phyloP scores from a whole-genome alignment of 2,329 filamentous ascomycete genomes.

The Hymenoscyphus repandus region DNA sequence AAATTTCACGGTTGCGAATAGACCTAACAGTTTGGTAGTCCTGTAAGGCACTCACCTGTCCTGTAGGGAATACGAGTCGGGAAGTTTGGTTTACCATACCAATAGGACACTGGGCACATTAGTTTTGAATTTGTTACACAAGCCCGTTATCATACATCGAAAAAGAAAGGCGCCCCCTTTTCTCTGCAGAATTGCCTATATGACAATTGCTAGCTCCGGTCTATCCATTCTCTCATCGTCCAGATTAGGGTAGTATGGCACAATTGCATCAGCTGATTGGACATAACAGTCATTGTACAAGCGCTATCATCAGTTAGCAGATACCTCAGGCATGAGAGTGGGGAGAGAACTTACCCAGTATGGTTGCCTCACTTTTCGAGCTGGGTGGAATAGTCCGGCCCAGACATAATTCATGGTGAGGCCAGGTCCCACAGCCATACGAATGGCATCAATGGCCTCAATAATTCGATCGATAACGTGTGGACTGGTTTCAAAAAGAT shows the following conservation, averaged over 20 bases:
- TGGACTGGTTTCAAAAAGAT: constrained; percentile 94
- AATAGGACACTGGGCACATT: neutral
- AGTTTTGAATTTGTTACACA: constrained; percentile 4
- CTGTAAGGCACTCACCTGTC: too few relatives aligned
- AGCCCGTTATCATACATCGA: constrained; percentile 7
- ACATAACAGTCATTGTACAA: constrained; percentile 98
- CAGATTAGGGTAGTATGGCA: constrained; percentile 89
- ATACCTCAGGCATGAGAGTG: neutral
- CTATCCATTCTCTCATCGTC: constrained; percentile 75
- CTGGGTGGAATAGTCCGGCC: constrained; percentile 95
- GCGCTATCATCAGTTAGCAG: constrained; percentile 35
- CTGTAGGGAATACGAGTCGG: too few relatives aligned
- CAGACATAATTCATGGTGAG: constrained; percentile 97
- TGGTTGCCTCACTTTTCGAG: constrained; percentile 85
- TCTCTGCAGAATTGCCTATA: constrained; percentile 42
- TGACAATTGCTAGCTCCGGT: constrained; percentile 75
- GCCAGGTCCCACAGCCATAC: constrained; percentile 87
- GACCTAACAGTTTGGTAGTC: too few relatives aligned
- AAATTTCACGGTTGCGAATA: too few relatives aligned
- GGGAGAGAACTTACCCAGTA: constrained; percentile 59
- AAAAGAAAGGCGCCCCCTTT: constrained; percentile 4
- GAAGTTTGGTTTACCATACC: neutral
- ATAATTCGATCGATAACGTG: constrained; percentile 98
- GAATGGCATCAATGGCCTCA: constrained; percentile 92
- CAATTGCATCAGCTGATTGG: constrained; percentile 86